Evolutionary conservation across 768 basidiomycete genomes (phyloP).

Genomic region (Cytidiella melzeri): DNA sequence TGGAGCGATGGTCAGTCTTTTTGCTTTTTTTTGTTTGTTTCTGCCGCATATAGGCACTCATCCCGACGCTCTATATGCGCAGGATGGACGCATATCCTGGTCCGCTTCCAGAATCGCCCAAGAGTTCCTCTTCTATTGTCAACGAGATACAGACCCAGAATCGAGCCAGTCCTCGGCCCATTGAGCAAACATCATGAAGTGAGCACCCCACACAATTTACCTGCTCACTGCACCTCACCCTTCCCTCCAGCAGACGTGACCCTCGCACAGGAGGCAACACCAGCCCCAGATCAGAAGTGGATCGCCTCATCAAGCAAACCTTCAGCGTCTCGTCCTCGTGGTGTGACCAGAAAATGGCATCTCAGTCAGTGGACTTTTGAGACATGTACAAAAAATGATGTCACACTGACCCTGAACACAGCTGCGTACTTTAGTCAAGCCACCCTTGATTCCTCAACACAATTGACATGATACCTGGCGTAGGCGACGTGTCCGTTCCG

Average conservation of each 20-base stretch:
- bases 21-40: slow-evolving; percentile 6
- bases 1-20: slow-evolving; percentile 67
- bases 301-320: slow-evolving; percentile 49
- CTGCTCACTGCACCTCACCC: slow-evolving; percentile 1
- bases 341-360: slow-evolving; percentile 45
- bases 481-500: slow-evolving; percentile 63
- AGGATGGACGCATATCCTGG: slow-evolving; percentile 75
- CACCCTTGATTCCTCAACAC: slow-evolving; percentile 64
- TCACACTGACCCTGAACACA: slow-evolving; percentile 32
- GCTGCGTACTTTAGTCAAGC: slow-evolving; percentile 84
- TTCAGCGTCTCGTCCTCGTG: slow-evolving; percentile 41
- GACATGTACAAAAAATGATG: too few species aligned
- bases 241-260: slow-evolving; percentile 35
- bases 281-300: slow-evolving; percentile 22
- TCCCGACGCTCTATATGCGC: slow-evolving; percentile 32
- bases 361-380: slow-evolving; percentile 42
- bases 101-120: slow-evolving; percentile 64
- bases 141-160: slow-evolving; percentile 40
- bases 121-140: slow-evolving; percentile 52
- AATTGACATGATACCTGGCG: slow-evolving; percentile 60
- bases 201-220: slow-evolving; percentile 10
- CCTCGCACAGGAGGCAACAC: slow-evolving; percentile 33
- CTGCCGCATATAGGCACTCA: slow-evolving; percentile 19
- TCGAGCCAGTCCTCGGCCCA: slow-evolving; percentile 49
- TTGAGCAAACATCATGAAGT: slow-evolving; percentile 45